These are phyloP conservation scores for Triadica sebifera DNA, from an alignment of 345 rosid genomes.

Conservation along the genomic window DNA sequence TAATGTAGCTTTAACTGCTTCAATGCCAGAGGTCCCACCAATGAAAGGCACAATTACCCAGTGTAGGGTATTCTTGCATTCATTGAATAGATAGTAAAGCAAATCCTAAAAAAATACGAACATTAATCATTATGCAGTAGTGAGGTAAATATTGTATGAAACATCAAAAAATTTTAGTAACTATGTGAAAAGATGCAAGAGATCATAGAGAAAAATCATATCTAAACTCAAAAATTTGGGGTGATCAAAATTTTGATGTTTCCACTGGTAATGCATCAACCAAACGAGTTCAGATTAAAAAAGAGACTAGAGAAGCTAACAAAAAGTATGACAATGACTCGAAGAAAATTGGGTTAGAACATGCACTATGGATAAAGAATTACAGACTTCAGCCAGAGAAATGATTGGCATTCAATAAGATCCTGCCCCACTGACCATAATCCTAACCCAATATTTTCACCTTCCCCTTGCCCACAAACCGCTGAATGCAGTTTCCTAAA, in stretches of 20 bases:
- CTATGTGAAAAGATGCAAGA: not conserved
- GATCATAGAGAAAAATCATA: not conserved
- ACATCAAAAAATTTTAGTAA: not conserved
- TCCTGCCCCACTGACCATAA: not conserved
- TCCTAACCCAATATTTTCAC: too few species aligned
- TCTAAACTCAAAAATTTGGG: not conserved
- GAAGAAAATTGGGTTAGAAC: not conserved
- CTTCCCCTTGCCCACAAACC: not conserved
- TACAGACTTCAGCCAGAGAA: too few species aligned
- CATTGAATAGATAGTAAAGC: not conserved
- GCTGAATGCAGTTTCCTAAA: not conserved
- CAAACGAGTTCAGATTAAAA: not conserved
- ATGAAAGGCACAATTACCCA: not conserved
- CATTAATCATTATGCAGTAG: not conserved
- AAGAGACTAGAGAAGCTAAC: not conserved
- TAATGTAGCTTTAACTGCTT: conserved; percentile 8
- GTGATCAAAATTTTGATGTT: not conserved
- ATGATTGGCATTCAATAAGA: too few species aligned
- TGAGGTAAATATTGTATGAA: not conserved
- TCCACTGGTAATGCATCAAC: not conserved
- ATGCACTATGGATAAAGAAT: too few species aligned
- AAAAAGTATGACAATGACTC: not conserved
- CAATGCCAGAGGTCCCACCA: conserved; percentile 6
- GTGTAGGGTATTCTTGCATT: conserved; percentile 9
- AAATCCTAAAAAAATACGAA: not conserved